Evolutionary conservation across 371 early-diverging fungal genomes (phyloP).

Genomic region (Mucor racemosus): DNA sequence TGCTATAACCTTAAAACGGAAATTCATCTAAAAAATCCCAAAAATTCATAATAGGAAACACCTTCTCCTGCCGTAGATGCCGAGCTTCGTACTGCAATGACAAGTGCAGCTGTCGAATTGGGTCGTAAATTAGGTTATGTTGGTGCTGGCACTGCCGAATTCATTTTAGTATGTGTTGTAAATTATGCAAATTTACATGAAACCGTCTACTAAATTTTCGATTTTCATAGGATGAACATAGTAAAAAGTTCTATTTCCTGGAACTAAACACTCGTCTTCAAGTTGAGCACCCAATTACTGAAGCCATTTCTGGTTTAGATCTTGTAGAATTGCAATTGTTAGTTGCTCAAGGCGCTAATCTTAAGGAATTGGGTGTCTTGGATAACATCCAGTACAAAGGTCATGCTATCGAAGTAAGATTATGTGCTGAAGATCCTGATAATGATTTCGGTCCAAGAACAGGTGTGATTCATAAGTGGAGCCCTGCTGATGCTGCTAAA

Average conservation of each 20-base stretch:
- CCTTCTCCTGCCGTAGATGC: slow-evolving; percentile 63
- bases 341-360: slow-evolving; percentile 68
- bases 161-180: slow-evolving; percentile 55
- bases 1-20: slow-evolving; percentile 20
- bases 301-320: slow-evolving; percentile 91
- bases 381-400: slow-evolving; percentile 65
- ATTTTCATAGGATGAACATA: slow-evolving; percentile 46
- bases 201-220: background rate
- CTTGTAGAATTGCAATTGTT: slow-evolving; percentile 87
- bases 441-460: slow-evolving; percentile 86
- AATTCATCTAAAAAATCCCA: background rate
- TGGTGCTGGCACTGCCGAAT: slow-evolving; percentile 87
- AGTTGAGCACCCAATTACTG: slow-evolving; percentile 97
- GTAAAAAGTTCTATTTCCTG: slow-evolving; percentile 79
- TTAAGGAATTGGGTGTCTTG: slow-evolving; percentile 44
- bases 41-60: slow-evolving; percentile 47
- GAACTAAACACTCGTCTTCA: slow-evolving; percentile 88
- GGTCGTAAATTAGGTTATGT: slow-evolving; percentile 64
- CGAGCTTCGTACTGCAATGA: slow-evolving; percentile 57
- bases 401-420: slow-evolving; percentile 82
- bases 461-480: slow-evolving; percentile 76
- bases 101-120: slow-evolving; percentile 60
- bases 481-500: slow-evolving; percentile 70
- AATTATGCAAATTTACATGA: background rate
- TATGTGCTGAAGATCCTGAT: slow-evolving; percentile 88